Evolutionary conservation across 768 basidiomycete genomes (phyloP), one percentile per base, ranked within the genome.

Genomic region (Gelatoporia subvermispora): DNA sequence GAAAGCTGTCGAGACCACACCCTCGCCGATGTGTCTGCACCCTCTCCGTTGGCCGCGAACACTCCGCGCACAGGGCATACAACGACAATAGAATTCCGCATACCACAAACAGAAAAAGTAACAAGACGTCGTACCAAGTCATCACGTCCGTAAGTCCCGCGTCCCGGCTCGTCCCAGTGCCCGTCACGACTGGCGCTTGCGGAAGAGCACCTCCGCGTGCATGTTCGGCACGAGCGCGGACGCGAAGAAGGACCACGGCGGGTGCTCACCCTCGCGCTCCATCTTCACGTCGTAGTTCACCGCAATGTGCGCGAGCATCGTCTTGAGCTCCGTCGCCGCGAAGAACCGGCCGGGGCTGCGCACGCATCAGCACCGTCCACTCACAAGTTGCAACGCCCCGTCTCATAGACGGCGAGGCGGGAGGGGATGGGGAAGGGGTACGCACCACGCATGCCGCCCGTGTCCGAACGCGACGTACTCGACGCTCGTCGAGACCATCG

Each of bases 391-490:
- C 39, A 50, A 4, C 8, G 24, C n/a, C 39, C 34, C 37, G 28
- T 37, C 17, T 17, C 16, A 44, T 18, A 4, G 22, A 15, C 20
- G n/a, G 21, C 37, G 5, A 9, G n/a, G 16, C 8, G 8, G 21
- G 23, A 45, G 21, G 18, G 16, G n/a, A n/a, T n/a, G 35, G 37
- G 13, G 28, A 31, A 31, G 28, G 13, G 25, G 9, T 4, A 57
- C 55, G 17, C 43, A 63, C 61, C 58, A 60, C 11, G 56, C 57
- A 11, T 58, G 57, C 13, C 51, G 49, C 15, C 59, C 61, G 38
- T 56, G 45, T n/a, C 56, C 60, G 31, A 58, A 55, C 62, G 67
- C 39, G 22, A 75, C 46, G 50, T 66, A 67, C 13, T 66, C 54
- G n/a, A 57, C 9, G 51, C 63, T 43, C 44, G 62, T 56, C 60